Conservation (phyloP, 352 stramenopile species). For the Phytophthora sp. region DNA sequence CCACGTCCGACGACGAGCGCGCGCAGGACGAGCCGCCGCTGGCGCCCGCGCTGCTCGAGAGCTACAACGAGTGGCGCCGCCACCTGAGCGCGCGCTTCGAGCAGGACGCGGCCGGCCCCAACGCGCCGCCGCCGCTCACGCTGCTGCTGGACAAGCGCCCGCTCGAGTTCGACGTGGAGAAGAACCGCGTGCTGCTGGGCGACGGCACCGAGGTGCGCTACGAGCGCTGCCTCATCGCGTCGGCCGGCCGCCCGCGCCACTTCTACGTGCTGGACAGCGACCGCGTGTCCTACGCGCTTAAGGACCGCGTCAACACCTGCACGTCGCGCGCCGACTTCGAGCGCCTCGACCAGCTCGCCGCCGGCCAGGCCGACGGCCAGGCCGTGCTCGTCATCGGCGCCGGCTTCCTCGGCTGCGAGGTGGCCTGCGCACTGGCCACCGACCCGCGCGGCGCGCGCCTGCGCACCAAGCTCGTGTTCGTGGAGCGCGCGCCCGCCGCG, state of each 20-base stretch:
- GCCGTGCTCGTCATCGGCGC: constrained; percentile 87
- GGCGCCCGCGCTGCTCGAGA: constrained; percentile 69
- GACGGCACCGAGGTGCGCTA: constrained; percentile 86
- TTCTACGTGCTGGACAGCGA: constrained; percentile 91
- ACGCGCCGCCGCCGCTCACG: constrained; percentile 52
- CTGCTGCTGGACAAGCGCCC: constrained; percentile 78
- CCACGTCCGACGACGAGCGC: not conserved
- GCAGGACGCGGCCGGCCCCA: constrained; percentile 50
- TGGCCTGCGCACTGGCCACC: constrained; percentile 76
- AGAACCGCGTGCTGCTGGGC: constrained; percentile 80
- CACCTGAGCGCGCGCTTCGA: constrained; percentile 86
- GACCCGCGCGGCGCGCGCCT: constrained; percentile 58
- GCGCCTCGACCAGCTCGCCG: constrained; percentile 69
- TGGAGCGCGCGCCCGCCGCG: constrained; percentile 50
- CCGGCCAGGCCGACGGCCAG: constrained; percentile 45
- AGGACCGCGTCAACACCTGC: constrained; percentile 88
- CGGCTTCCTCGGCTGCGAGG: constrained; percentile 91
- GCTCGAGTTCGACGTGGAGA: constrained; percentile 87
- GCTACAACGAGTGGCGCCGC: constrained; percentile 92
- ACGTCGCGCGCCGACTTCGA: constrained; percentile 84
- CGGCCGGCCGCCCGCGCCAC: constrained; percentile 76
- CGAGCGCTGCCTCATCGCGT: constrained; percentile 89
- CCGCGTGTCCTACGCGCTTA: constrained; percentile 81
- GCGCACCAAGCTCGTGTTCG: constrained; percentile 60
- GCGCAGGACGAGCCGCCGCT: constrained; percentile 39